Base-by-base conservation (phyloP, 352 stramenopile genomes). In the Phytophthora hybrid region DNA sequence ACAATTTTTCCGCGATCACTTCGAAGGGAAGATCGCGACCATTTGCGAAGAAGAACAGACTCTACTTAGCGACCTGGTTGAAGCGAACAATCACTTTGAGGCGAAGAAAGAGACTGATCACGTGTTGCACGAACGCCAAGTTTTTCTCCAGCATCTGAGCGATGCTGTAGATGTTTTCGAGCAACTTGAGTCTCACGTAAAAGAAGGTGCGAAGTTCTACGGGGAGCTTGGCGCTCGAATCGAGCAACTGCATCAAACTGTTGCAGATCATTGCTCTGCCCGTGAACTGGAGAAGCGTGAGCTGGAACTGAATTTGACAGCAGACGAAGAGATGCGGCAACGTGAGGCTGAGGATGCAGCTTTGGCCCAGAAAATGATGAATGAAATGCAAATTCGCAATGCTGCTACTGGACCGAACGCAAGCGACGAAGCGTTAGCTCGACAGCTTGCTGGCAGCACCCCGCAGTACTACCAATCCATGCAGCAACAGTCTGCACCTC, bases 91-190 rank as follows among this genome's bases (percentile, higher is more conserved):
- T 3, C 58, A 64, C 9, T 94, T 94, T 63, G 85, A 94, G 59
- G 60, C 73, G 7, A 89, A 87, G 39, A 89, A 88, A 67, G 75
- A 85, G 52, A 78, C 79, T 23, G 83, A 94, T 68, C 71, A 80
- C 31, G 75, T 91, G 31, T 76, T 92, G 55, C 76, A 66, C 5
- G 78, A 80, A 18, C 85, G 85, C 10, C 84, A 94, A 64, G 69
- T 69, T 8, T 92, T 89, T 41, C 67, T 94, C 9, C 82, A 93
- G 58, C 73, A 73, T 19, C 66, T 93, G 29, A 87, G 84, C 55
- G 85, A 93, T 53, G 88, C 81, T 1, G 80, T 93, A n/a, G 85
- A 94, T 46, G 74, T 89, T 29, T 91, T 90, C 31, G 85, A 94
- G 60, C 88, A 94, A 63, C 82, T 94, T 4, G 77, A 92, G 71